Percentiles rank a stretch among this genome's conserved stretches.
These are phyloP conservation scores for Mortierella sp. DNA, from an alignment of 371 early-diverging fungal genomes.

Conservation along the genomic window DNA sequence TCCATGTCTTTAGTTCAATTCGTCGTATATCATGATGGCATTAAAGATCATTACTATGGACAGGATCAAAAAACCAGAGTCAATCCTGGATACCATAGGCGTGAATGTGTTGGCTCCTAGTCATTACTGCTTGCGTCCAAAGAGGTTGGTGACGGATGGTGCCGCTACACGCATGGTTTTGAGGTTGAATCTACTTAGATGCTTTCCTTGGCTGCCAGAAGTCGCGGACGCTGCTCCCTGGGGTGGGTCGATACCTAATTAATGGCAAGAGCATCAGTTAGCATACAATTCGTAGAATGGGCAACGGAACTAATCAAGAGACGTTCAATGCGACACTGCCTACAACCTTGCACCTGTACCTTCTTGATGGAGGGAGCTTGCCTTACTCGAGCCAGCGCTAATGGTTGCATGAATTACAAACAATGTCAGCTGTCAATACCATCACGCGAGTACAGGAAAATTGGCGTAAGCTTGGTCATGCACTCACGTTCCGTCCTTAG, in stretches of 20 bases:
- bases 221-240: constrained; percentile 2
- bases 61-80: background rate
- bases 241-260: constrained; percentile 7
- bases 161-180: constrained; percentile 46
- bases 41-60: too few relatives aligned
- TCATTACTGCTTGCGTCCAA: constrained; percentile 25
- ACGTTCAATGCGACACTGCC: too few relatives aligned
- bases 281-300: too few relatives aligned
- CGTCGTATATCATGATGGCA: background rate
- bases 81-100: background rate
- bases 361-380: constrained; percentile 29
- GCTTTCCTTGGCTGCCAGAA: constrained; percentile 14
- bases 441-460: too few relatives aligned
- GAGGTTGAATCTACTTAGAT: constrained; percentile 37
- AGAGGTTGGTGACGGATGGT: constrained; percentile 38
- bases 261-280: background rate
- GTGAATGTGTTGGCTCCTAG: background rate
- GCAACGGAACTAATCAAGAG: too few relatives aligned
- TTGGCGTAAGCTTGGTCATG: background rate
- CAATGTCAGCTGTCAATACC: background rate
- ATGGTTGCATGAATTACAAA: background rate
- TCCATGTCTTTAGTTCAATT: background rate
- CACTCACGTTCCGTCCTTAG: constrained; percentile 8
- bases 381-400: constrained; percentile 21
- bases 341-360: constrained; percentile 10